phyloP scores from a whole-genome alignment of 768 basidiomycete genomes.

The Aureoboletus auriporus region DNA sequence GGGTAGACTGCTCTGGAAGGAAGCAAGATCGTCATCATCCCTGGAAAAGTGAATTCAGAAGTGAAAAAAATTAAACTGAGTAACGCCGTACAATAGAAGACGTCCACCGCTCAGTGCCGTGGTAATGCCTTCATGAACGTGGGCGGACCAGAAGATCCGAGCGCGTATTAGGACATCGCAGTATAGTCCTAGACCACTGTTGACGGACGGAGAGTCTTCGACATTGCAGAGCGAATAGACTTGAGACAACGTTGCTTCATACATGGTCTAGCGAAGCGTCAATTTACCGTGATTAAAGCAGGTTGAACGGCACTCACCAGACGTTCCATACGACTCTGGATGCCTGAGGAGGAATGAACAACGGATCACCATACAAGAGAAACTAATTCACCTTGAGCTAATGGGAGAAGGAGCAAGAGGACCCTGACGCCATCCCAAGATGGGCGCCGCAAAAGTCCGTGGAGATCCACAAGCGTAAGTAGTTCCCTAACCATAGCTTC shows the following conservation, averaged over 20 bases:
- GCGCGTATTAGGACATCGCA: conserved; percentile 63
- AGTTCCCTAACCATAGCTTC: conserved; percentile 74
- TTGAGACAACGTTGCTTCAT: conserved; percentile 81
- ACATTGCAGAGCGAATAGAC: conserved; percentile 70
- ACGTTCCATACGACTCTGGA: conserved; percentile 27
- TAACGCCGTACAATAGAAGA: conserved; percentile 61
- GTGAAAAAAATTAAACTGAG: not conserved
- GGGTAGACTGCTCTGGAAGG: conserved; percentile 65
- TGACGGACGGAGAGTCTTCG: conserved; percentile 39
- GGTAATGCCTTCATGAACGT: conserved; percentile 80
- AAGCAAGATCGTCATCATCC: conserved; percentile 68
- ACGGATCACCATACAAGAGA: not conserved
- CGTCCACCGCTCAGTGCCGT: conserved; percentile 84
- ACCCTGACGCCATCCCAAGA: conserved; percentile 85
- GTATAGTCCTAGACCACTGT: conserved; percentile 49
- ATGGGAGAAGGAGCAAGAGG: conserved; percentile 73
- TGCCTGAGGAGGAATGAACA: conserved; percentile 15
- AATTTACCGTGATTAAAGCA: not conserved
- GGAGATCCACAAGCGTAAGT: conserved; percentile 74
- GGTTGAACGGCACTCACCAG: conserved; percentile 7
- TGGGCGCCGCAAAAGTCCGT: conserved; percentile 74
- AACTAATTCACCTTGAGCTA: conserved; percentile 68
- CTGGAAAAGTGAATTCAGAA: conserved; percentile 34
- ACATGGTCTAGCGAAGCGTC: conserved; percentile 49
- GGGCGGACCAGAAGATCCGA: conserved; percentile 86